Evolutionary conservation across 2,329 filamentous ascomycete genomes (phyloP).

Genomic region (Venturia effusa): DNA sequence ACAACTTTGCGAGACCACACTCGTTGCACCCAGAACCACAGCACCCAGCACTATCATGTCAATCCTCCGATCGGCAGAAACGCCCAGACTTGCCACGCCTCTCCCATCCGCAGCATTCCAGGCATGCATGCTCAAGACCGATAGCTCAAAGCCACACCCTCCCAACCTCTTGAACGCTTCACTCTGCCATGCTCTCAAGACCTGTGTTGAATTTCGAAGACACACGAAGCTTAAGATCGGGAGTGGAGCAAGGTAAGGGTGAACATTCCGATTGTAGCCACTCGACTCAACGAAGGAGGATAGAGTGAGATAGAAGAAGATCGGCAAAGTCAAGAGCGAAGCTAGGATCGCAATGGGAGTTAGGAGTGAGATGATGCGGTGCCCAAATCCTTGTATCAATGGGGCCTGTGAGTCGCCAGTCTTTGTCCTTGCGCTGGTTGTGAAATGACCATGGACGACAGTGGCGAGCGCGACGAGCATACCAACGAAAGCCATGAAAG

Average conservation of each 20-base stretch:
- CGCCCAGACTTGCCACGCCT: slow-evolving; percentile 34
- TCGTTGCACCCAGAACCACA: slow-evolving; percentile 34
- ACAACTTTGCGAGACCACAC: slow-evolving; percentile 27
- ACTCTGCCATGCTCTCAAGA: slow-evolving; percentile 35
- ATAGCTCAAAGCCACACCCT: slow-evolving; percentile 47
- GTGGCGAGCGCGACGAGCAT: slow-evolving; percentile 39
- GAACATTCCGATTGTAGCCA: slow-evolving; percentile 36
- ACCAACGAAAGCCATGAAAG: slow-evolving; percentile 46
- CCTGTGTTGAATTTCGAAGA: slow-evolving; percentile 38
- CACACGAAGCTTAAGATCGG: slow-evolving; percentile 43
- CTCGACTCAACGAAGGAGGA: slow-evolving; percentile 22
- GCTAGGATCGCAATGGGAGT: background rate
- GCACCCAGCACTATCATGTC: slow-evolving; percentile 31
- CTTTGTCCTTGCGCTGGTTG: slow-evolving; percentile 10
- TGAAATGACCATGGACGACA: slow-evolving; percentile 19
- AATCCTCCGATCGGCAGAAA: slow-evolving; percentile 22
- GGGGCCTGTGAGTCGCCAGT: background rate
- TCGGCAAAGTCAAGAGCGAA: slow-evolving; percentile 19
- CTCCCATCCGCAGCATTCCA: slow-evolving; percentile 50
- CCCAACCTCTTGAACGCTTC: slow-evolving; percentile 44
- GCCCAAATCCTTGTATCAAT: slow-evolving; percentile 9
- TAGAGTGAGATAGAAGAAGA: slow-evolving; percentile 21
- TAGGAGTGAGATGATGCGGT: background rate
- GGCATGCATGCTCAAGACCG: slow-evolving; percentile 50
- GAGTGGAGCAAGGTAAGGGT: slow-evolving; percentile 44